Evolutionary conservation across 768 basidiomycete species (phyloP), one percentile per base, ranked within the genome.

Genomic region (Russula brevipes): DNA sequence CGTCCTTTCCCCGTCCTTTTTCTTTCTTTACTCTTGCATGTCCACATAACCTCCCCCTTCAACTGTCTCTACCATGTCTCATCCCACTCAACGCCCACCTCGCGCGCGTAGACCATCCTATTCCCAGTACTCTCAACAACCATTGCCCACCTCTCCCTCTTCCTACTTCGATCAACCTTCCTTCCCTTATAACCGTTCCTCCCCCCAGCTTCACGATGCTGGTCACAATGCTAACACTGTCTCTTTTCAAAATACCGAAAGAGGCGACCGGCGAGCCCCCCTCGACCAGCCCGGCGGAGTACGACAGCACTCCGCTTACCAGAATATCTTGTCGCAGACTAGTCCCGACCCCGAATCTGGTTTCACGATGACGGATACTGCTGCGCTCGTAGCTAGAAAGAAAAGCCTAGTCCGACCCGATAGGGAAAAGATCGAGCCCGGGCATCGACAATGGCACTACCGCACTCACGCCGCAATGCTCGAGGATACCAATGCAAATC

Each of bases 381-480:
- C 80, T 3, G 74, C 78, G 16, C 78, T 79, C 61, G 82, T 91
- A 7, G 76, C 79, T 61, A 78, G 97, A 72, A 98, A 97, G 81
- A 95, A 94, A 81, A 91, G 88, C 72, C 81, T 99, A 17, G 91
- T 98, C 57, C 79, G 82, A 60, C 96, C 96, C 5, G 96, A 99
- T 75, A 80, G 96, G 61, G 95, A 97, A 79, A 93, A 95, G 80
- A 91, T 98, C 69, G 94, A 98, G 70, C 94, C 94, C 10, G 85
- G 86, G 46, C 94, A 98, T 78, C 83, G 94, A 54, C 87, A 94
- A 70, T 98, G 88, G 87, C 89, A 98, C 76, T 98, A 98, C 76
- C 85, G 91, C 58, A 85, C 81, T 61, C 94, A 91, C 75, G 91
- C 91, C 19, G 88, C 88, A 30, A 84, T 86, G 72, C 77, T 90